phyloP scores from a whole-genome alignment of 2,329 filamentous ascomycete species.

The Clarireedia homoeocarpa region DNA sequence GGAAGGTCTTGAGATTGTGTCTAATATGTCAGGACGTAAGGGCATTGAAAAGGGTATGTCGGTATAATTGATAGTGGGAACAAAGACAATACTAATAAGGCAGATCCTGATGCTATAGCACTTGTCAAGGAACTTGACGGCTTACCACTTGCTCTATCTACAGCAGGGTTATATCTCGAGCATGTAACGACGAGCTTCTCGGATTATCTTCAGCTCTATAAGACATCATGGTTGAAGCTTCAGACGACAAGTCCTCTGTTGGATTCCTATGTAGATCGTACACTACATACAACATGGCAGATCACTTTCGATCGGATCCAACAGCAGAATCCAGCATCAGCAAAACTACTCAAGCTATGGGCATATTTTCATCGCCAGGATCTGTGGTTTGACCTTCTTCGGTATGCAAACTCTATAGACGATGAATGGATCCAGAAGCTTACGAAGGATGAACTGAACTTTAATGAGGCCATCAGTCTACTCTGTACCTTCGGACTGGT shows the following conservation, averaged over 20 bases:
- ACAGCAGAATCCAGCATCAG: conserved; percentile 21
- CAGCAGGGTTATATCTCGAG: conserved; percentile 10
- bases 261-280: conserved; percentile 14
- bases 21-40: conserved; percentile 17
- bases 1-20: conserved; percentile 19
- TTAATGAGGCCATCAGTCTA: conserved; percentile 9
- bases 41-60: conserved; percentile 18
- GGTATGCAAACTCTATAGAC: conserved; percentile 13
- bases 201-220: conserved; percentile 16
- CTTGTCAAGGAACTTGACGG: conserved; percentile 10
- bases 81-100: conserved; percentile 9
- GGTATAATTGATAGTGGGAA: conserved; percentile 6
- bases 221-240: conserved; percentile 13
- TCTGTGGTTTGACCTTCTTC: conserved; percentile 38
- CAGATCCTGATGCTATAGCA: conserved; percentile 11
- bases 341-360: conserved; percentile 33
- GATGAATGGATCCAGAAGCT: conserved; percentile 12
- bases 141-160: conserved; percentile 7
- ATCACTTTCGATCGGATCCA: conserved; percentile 33
- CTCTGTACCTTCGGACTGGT: conserved; percentile 13
- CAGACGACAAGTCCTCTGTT: conserved; percentile 10
- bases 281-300: conserved; percentile 26
- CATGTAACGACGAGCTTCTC: conserved; percentile 9
- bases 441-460: conserved; percentile 10
- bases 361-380: conserved; percentile 37